Percentiles rank a stretch among this genome's conserved stretches.
Conservation (phyloP, 768 basidiomycete genomes). For the Lactarius indigo region DNA sequence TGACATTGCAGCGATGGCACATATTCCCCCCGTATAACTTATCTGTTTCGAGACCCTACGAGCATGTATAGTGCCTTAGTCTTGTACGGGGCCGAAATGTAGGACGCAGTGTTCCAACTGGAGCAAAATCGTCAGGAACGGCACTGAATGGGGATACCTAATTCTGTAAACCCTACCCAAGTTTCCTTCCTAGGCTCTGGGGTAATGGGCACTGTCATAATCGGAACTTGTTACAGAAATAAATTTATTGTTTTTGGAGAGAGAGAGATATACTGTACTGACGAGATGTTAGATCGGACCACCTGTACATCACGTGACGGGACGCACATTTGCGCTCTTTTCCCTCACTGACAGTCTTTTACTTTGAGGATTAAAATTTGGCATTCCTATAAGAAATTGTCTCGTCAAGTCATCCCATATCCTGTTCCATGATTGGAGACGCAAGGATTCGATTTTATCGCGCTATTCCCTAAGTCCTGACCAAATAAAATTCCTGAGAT, state of each 20-base stretch:
- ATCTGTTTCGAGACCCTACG: not conserved
- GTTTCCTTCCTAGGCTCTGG: too few species aligned
- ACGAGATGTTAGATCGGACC: too few species aligned
- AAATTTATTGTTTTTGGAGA: not conserved
- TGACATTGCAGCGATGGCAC: not conserved
- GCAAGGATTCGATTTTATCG: not conserved
- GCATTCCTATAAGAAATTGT: not conserved
- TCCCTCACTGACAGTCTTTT: not conserved
- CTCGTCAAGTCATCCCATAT: not conserved
- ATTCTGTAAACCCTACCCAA: too few species aligned
- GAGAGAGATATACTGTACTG: too few species aligned
- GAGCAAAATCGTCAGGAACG: too few species aligned
- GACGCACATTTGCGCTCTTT: not conserved
- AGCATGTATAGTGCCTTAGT: not conserved
- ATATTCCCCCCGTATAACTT: not conserved
- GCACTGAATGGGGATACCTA: too few species aligned
- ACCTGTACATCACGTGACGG: not conserved
- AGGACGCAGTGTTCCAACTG: not conserved
- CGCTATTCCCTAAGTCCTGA: not conserved
- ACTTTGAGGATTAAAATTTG: not conserved
- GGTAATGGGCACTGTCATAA: too few species aligned
- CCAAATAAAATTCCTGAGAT: not conserved
- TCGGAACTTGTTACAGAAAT: too few species aligned
- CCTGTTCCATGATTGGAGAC: not conserved
- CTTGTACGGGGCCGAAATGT: not conserved